A percentile compares a stretch with the other conserved stretches of the same genome.
phyloP scores from a whole-genome alignment of 2,329 filamentous ascomycete genomes.

The Trichoderma brevicompactum region DNA sequence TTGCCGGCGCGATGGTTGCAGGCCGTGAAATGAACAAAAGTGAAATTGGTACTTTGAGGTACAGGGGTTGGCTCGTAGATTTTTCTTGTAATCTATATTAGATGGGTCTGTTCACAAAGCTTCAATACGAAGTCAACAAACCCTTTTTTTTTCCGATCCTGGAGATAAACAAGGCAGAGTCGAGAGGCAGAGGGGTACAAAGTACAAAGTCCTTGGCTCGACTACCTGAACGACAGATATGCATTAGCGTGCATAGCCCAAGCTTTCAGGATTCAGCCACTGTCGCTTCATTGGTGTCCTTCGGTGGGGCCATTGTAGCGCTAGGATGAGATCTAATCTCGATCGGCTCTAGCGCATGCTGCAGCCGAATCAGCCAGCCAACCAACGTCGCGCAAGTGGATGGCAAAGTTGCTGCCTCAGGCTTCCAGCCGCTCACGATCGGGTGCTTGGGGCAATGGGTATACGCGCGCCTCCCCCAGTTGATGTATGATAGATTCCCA shows the following conservation, averaged over 20 bases:
- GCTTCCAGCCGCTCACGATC: slow-evolving; percentile 12
- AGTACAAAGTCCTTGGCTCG: background rate
- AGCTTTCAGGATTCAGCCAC: slow-evolving; percentile 24
- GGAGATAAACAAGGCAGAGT: too few relatives aligned
- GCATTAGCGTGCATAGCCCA: slow-evolving; percentile 16
- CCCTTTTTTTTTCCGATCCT: background rate
- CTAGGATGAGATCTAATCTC: slow-evolving; percentile 6
- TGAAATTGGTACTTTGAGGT: too few relatives aligned
- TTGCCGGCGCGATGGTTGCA: too few relatives aligned
- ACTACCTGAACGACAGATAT: background rate
- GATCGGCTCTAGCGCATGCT: slow-evolving; percentile 7
- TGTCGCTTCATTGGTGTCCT: background rate
- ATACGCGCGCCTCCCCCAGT: slow-evolving; percentile 26
- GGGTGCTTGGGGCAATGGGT: slow-evolving; percentile 26
- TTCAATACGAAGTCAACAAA: too few relatives aligned
- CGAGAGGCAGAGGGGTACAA: too few relatives aligned
- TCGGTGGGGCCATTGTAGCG: background rate
- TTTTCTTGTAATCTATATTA: too few relatives aligned
- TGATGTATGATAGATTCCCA: slow-evolving; percentile 2
- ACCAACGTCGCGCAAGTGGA: slow-evolving; percentile 1
- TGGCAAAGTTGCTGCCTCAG: slow-evolving; percentile 9
- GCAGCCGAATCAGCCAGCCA: slow-evolving; percentile 10
- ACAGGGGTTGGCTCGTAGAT: too few relatives aligned
- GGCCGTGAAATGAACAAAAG: too few relatives aligned
- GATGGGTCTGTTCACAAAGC: too few relatives aligned